phyloP scores from a whole-genome alignment of 352 stramenopile genomes.

The Lagenidium giganteum region DNA sequence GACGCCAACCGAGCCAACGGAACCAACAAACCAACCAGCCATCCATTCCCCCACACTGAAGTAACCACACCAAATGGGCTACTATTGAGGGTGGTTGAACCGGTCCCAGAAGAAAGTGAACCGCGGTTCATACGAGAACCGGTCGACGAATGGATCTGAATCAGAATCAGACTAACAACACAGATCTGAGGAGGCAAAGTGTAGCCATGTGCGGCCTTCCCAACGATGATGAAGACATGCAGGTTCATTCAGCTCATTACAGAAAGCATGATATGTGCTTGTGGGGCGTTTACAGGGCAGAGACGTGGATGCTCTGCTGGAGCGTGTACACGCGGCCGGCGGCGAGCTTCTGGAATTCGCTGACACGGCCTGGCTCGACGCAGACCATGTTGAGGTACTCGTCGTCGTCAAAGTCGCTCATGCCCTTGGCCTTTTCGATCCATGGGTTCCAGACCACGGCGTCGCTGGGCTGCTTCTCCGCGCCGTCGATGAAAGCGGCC shows the following conservation, averaged over 20 bases:
- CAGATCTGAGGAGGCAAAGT: too few species aligned
- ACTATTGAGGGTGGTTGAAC: not conserved
- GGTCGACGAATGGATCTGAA: too few species aligned
- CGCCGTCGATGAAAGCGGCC: conserved; percentile 45
- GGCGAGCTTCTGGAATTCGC: conserved; percentile 52
- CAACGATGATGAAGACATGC: too few species aligned
- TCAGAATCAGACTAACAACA: too few species aligned
- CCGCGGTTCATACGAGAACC: too few species aligned
- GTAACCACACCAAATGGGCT: not conserved
- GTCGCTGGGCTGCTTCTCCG: conserved; percentile 44
- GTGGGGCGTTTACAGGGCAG: conserved; percentile 48
- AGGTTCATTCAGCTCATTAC: too few species aligned
- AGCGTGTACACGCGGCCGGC: conserved; percentile 53
- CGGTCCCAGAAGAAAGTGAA: too few species aligned
- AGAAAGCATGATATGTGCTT: too few species aligned
- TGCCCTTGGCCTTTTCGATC: conserved; percentile 89
- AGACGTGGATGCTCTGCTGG: conserved; percentile 61
- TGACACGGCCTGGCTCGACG: conserved; percentile 90
- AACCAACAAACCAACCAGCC: conserved; percentile 27
- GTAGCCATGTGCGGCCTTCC: too few species aligned
- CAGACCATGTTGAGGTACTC: conserved; percentile 95
- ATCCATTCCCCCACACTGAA: conserved; percentile 26
- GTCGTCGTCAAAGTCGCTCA: conserved; percentile 94
- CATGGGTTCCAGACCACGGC: conserved; percentile 95
- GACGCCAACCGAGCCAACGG: too few species aligned